These are phyloP conservation scores for Tricholoma bakamatsutake DNA, from an alignment of 768 basidiomycete species.

Conservation along the genomic window DNA sequence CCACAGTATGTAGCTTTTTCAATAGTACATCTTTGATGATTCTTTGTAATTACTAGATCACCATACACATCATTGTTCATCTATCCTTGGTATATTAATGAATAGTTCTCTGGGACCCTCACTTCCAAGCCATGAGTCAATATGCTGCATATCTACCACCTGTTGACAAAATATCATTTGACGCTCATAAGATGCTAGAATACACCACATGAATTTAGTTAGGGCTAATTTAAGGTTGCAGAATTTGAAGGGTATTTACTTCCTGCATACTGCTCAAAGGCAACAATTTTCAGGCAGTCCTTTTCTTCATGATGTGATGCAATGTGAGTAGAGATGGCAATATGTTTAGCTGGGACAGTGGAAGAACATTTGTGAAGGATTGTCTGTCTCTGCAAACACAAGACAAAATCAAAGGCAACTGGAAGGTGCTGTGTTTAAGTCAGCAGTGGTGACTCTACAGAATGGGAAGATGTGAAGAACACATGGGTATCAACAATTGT, in stretches of 20 bases:
- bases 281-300: not conserved
- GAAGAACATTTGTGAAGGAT: not conserved
- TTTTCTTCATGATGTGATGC: not conserved
- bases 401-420: not conserved
- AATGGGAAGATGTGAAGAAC: not conserved
- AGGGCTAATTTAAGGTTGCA: not conserved
- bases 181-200: not conserved
- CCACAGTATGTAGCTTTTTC: not conserved
- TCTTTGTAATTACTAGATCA: not conserved
- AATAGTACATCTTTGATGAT: not conserved
- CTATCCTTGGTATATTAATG: not conserved
- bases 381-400: not conserved
- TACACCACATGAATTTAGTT: not conserved
- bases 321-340: not conserved
- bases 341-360: not conserved
- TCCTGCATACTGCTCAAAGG: not conserved
- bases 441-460: not conserved
- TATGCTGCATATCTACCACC: not conserved
- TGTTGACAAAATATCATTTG: not conserved
- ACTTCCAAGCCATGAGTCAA: not conserved
- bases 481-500: not conserved
- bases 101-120: not conserved
- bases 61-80: not conserved
- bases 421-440: not conserved
- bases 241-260: not conserved